Percentiles rank a stretch among this genome's conserved stretches.
Conservation (phyloP, 2,329 filamentous ascomycete genomes). For the Stachybotrys chlorohalonatus region DNA sequence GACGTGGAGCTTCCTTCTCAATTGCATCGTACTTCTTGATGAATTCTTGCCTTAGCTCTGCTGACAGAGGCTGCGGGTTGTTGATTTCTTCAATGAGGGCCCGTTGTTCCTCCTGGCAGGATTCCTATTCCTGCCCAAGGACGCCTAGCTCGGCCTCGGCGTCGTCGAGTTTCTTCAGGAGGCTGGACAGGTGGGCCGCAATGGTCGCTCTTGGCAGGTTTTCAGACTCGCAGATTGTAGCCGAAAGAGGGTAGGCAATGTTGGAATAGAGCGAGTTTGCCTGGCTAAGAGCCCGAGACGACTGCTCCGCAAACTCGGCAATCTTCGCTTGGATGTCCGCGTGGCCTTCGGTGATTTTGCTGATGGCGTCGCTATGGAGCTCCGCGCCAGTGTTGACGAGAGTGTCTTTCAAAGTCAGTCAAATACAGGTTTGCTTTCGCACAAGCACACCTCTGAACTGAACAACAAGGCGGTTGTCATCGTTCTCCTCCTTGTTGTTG, state of each 20-base stretch:
- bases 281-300: slow-evolving; percentile 6
- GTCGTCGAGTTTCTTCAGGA: slow-evolving; percentile 11
- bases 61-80: slow-evolving; percentile 9
- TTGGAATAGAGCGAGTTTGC: slow-evolving; percentile 18
- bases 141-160: background rate
- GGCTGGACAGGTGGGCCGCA: slow-evolving; percentile 11
- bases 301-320: slow-evolving; percentile 8
- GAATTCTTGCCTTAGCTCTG: background rate
- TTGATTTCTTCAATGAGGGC: slow-evolving; percentile 2
- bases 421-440: background rate
- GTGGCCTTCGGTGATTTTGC: slow-evolving; percentile 12
- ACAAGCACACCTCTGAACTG: background rate
- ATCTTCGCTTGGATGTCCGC: slow-evolving; percentile 12
- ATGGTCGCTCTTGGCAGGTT: slow-evolving; percentile 14
- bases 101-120: slow-evolving; percentile 8
- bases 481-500: background rate
- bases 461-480: background rate
- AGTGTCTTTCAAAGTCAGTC: background rate
- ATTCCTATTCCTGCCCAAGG: slow-evolving; percentile 13
- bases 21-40: slow-evolving; percentile 2
- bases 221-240: slow-evolving; percentile 19
- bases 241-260: slow-evolving; percentile 19
- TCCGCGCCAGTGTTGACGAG: slow-evolving; percentile 7
- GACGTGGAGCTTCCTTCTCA: slow-evolving; percentile 11
- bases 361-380: slow-evolving; percentile 9